phyloP scores from a whole-genome alignment of 495 filamentous ascomycete genomes.

The Melanomma pulvis-pyrius region DNA sequence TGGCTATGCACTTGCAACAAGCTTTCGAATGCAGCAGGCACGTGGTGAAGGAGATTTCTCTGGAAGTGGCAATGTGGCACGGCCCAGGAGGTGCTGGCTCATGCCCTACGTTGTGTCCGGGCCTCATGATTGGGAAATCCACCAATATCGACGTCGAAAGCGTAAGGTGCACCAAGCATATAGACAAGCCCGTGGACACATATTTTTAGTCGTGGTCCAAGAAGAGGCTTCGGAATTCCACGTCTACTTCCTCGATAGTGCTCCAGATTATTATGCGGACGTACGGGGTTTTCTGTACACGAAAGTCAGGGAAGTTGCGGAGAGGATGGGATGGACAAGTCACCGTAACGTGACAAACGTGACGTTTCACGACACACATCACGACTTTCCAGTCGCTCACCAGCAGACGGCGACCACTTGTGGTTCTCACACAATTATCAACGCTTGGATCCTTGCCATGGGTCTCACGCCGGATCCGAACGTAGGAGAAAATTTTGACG shows the following conservation, averaged over 20 bases:
- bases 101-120: background rate
- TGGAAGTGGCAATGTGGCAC: background rate
- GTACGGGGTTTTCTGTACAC: background rate
- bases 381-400: too few relatives aligned
- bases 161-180: too few relatives aligned
- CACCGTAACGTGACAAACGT: slow-evolving; percentile 10
- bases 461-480: slow-evolving; percentile 17
- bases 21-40: background rate
- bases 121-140: too few relatives aligned
- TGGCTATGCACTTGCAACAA: background rate
- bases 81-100: slow-evolving; percentile 18
- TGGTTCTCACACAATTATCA: slow-evolving; percentile 20
- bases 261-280: background rate
- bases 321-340: background rate
- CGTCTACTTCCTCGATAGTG: slow-evolving; percentile 4
- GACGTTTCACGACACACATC: too few relatives aligned
- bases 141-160: too few relatives aligned
- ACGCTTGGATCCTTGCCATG: slow-evolving; percentile 28
- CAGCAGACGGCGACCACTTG: too few relatives aligned
- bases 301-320: background rate
- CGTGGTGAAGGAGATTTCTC: too few relatives aligned
- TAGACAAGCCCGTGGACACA: background rate
- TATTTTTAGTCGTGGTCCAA: slow-evolving; percentile 8
- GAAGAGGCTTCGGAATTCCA: slow-evolving; percentile 1
- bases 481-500: background rate